Percentiles rank a stretch among this genome's conserved stretches.
Evolutionary conservation across 768 basidiomycete species (phyloP).

Genomic region (Nidularia sp.): DNA sequence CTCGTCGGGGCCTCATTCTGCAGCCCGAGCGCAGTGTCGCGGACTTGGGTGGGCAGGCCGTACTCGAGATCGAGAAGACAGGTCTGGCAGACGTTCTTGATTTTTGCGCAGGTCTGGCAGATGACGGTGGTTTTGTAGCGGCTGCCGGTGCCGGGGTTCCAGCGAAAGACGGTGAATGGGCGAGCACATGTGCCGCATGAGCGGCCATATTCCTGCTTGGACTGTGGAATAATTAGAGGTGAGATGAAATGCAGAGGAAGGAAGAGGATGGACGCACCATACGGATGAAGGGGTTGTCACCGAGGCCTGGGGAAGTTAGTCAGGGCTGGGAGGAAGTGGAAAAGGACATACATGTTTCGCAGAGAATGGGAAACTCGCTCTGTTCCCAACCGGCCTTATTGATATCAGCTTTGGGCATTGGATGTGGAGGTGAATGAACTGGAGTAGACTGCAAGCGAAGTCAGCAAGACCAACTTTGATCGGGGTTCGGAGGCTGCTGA

Average conservation of each 20-base stretch:
- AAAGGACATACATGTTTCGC: slow-evolving; percentile 75
- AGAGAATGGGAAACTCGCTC: slow-evolving; percentile 90
- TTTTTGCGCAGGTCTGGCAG: slow-evolving; percentile 95
- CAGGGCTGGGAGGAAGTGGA: slow-evolving; percentile 1
- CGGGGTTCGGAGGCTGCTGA: not conserved
- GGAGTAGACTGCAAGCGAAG: too few relatives aligned
- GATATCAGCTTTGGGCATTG: slow-evolving; percentile 82
- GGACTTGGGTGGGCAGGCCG: slow-evolving; percentile 92
- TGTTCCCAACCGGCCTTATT: slow-evolving; percentile 96
- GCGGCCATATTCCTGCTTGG: slow-evolving; percentile 93
- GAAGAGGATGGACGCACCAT: slow-evolving; percentile 58
- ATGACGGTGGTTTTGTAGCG: slow-evolving; percentile 97
- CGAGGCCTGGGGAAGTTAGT: slow-evolving; percentile 54
- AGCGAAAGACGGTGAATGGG: slow-evolving; percentile 95
- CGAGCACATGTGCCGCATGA: slow-evolving; percentile 98
- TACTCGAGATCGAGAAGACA: slow-evolving; percentile 97
- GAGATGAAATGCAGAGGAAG: not conserved
- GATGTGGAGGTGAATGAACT: slow-evolving; percentile 2
- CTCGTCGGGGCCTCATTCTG: slow-evolving; percentile 90
- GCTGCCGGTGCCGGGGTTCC: slow-evolving; percentile 93
- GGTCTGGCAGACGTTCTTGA: slow-evolving; percentile 96
- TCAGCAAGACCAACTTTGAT: too few relatives aligned
- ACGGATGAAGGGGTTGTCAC: slow-evolving; percentile 87
- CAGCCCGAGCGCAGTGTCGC: slow-evolving; percentile 88
- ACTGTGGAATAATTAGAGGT: slow-evolving; percentile 40